Conservation (phyloP, 1,284 basidiomycete genomes). For the Rhodotorula sp. region DNA sequence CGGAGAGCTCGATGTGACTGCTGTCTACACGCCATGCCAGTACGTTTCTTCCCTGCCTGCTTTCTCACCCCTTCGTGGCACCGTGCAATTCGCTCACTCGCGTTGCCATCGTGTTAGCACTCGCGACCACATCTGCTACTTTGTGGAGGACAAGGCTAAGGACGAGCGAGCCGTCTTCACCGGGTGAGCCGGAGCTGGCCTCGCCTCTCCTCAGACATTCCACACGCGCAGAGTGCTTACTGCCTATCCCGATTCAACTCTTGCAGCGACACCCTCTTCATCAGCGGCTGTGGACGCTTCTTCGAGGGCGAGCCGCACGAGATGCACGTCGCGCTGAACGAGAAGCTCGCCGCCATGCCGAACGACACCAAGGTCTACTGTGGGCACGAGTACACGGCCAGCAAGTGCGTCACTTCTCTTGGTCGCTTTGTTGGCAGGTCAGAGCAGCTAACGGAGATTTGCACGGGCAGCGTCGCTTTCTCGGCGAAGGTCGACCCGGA, state of each 20-base stretch:
- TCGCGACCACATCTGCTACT: conserved; percentile 92
- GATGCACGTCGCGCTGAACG: conserved; percentile 78
- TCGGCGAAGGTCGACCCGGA: conserved; percentile 62
- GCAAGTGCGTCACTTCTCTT: conserved; percentile 23
- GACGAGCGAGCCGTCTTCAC: conserved; percentile 79
- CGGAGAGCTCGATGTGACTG: conserved; percentile 37
- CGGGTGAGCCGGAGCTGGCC: conserved; percentile 56
- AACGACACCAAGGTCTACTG: conserved; percentile 79
- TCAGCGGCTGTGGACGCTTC: conserved; percentile 93
- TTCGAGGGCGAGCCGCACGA: conserved; percentile 86
- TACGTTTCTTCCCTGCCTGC: background rate
- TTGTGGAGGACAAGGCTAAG: conserved; percentile 66
- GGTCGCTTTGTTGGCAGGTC: too few species aligned
- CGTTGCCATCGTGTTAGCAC: conserved; percentile 65
- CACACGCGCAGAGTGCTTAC: background rate
- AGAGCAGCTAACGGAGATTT: too few species aligned
- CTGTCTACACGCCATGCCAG: conserved; percentile 69
- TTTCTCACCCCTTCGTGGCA: too few species aligned
- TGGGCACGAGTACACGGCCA: conserved; percentile 88
- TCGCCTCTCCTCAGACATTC: background rate
- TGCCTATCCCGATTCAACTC: background rate
- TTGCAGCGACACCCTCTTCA: conserved; percentile 82
- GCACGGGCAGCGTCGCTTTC: conserved; percentile 45
- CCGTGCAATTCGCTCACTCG: too few species aligned
- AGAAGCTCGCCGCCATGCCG: conserved; percentile 67